Base-by-base conservation (phyloP, 495 filamentous ascomycete genomes). In the Hypoxylon subgilvum region DNA sequence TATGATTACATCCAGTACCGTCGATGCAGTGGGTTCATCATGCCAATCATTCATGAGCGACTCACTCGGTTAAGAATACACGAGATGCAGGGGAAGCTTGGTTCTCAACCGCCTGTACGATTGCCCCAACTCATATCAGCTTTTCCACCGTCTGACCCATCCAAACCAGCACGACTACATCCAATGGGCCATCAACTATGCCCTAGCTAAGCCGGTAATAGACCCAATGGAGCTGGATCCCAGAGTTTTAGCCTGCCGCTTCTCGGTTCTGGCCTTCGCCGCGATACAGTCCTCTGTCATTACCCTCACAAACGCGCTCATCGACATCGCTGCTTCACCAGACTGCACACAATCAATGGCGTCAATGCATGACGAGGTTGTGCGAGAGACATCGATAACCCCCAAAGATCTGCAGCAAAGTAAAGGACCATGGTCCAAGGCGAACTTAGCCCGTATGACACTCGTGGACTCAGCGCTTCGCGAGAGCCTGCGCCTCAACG, bases 271-370 rank as follows among this genome's bases (percentile, higher is more conserved):
- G 9, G 72, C 76, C 45, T 79, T 81, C 42, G 76, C 70, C 1
- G 69, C 73, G 1, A 76, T 80, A 52, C 76, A 82, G 42, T 79
- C 79, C 3, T 74, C 74, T 9, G 71, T 68, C 41, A 74, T 81
- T 30, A 74, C 70, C 14, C 69, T 76, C 6, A 78, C 75, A 4
- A 78, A 74, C 58, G 55, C 70, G 42, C 21, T 76, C 34, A 56
- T 74, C 32, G 73, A 75, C 60, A 28, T 72, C 8, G 58, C 69
- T 1, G 43, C 69, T 6, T 67, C 60, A 23, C 69, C 46, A 4
- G 64, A 40, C 45, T 65, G 52, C 65, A 52, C 17, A 34, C 46
- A 28, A 3, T 67, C 57, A 5, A 48, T 72, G 0, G 54, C 42
- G 0, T 34, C 54, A 4, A 65, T 73, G 49, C 61, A 53, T n/a